phyloP scores from a whole-genome alignment of 2,329 filamentous ascomycete genomes.

The Talaromyces sp. region DNA sequence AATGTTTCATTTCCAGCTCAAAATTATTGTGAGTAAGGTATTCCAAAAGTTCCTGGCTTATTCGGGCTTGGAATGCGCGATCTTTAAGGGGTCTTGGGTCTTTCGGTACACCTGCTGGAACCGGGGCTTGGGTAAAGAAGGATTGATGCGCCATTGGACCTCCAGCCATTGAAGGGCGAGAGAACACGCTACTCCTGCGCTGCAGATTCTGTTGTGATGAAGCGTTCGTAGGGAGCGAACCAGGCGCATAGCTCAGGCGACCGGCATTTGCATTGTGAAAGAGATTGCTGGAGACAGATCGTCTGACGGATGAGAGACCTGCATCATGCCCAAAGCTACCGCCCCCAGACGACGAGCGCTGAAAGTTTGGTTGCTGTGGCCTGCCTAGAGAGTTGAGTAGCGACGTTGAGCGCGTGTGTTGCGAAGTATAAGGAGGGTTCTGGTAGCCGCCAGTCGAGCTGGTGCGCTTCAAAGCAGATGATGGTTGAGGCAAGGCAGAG shows the following conservation, averaged over 20 bases:
- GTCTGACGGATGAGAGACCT: constrained; percentile 75
- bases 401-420: constrained; percentile 76
- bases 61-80: constrained; percentile 68
- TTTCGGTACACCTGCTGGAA: constrained; percentile 71
- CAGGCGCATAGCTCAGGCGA: constrained; percentile 68
- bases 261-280: constrained; percentile 52
- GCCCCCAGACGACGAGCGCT: constrained; percentile 68
- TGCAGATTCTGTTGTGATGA: constrained; percentile 49
- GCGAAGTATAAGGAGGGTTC: constrained; percentile 57
- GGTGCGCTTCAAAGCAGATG: constrained; percentile 89
- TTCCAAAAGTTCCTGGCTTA: constrained; percentile 84
- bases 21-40: constrained; percentile 93
- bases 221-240: constrained; percentile 46
- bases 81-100: constrained; percentile 86
- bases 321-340: constrained; percentile 66
- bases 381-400: constrained; percentile 80
- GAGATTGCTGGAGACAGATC: constrained; percentile 67
- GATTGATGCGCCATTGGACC: constrained; percentile 70
- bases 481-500: constrained; percentile 79
- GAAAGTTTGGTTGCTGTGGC: constrained; percentile 80
- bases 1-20: constrained; percentile 95
- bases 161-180: constrained; percentile 62
- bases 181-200: constrained; percentile 76
- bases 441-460: constrained; percentile 67
- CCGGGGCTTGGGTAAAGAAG: constrained; percentile 86